Conservation (phyloP, 441 rosid genomes). For the Arabidopsis lyrata region DNA sequence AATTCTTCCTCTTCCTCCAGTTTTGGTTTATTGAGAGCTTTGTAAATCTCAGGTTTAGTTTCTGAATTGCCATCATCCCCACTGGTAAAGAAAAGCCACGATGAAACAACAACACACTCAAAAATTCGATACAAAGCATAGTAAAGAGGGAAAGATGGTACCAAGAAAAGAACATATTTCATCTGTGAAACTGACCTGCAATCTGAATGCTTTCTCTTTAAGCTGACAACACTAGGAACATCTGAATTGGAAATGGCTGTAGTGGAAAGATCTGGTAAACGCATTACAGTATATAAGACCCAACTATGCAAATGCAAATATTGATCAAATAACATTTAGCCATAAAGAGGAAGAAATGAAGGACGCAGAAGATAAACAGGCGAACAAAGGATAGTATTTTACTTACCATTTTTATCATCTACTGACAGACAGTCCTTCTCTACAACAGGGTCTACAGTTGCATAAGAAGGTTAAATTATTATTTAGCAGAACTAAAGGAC, state of each 20-base stretch:
- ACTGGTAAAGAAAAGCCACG: conserved; percentile 39
- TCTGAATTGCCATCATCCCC: conserved; percentile 52
- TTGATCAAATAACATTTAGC: conserved; percentile 10
- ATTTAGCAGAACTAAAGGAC: conserved; percentile 8
- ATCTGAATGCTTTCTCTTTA: conserved; percentile 67
- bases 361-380: conserved; percentile 11
- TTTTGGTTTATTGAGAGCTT: conserved; percentile 54
- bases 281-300: conserved; percentile 25
- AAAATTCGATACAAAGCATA: conserved; percentile 30
- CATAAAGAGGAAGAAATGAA: conserved; percentile 26
- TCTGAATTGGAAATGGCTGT: conserved; percentile 46
- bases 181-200: conserved; percentile 58
- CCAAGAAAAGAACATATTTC: conserved; percentile 14
- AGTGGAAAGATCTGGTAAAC: conserved; percentile 38
- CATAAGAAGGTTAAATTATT: conserved; percentile 23
- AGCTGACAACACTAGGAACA: conserved; percentile 53
- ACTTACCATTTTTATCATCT: conserved; percentile 36
- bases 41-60: conserved; percentile 49
- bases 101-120: conserved; percentile 27
- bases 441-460: conserved; percentile 29
- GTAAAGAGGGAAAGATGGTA: conserved; percentile 24
- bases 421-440: conserved; percentile 25
- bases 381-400: conserved; percentile 24
- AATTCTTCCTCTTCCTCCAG: conserved; percentile 53
- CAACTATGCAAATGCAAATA: conserved; percentile 25